phyloP scores from a whole-genome alignment of 148 eudicot genomes.

The Linanthus parryae region DNA sequence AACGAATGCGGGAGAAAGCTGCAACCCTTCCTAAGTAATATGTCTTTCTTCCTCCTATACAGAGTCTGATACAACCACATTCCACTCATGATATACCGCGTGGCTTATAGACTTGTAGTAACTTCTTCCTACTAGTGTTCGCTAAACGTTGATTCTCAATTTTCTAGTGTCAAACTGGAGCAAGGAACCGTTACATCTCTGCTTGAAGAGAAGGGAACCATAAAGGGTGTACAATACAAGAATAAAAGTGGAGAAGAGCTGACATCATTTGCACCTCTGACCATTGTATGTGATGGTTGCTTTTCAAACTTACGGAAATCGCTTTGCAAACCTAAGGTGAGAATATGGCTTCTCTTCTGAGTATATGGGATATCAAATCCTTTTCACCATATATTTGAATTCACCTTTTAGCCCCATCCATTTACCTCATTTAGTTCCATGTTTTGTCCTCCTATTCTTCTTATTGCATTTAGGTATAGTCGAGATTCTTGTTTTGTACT shows the following conservation, averaged over 20 bases:
- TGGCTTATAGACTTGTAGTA: not conserved
- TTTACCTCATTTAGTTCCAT: no score
- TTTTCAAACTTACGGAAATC: conserved; percentile 78
- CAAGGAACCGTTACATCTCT: conserved; percentile 84
- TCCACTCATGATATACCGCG: no score
- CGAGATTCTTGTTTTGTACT: no score
- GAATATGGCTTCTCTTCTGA: not conserved
- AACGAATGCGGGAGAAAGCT: conserved; percentile 80
- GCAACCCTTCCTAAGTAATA: conserved; percentile 76
- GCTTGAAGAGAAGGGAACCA: conserved; percentile 66
- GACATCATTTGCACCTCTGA: conserved; percentile 66
- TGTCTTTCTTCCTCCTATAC: not conserved
- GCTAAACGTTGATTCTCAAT: conserved; percentile 2
- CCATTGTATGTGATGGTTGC: conserved; percentile 89
- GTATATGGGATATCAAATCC: not conserved
- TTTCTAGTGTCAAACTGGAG: conserved; percentile 61
- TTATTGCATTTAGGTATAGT: no score
- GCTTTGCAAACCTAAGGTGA: conserved; percentile 76
- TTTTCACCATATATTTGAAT: not conserved
- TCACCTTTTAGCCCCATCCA: no score
- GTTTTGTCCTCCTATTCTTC: no score
- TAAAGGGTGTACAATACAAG: conserved; percentile 78
- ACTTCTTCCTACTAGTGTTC: not conserved
- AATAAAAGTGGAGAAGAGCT: conserved; percentile 57
- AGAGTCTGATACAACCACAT: not conserved